These are phyloP conservation scores for Trifolium subterraneum DNA, from an alignment of 306 rosid species.

Conservation along the genomic window DNA sequence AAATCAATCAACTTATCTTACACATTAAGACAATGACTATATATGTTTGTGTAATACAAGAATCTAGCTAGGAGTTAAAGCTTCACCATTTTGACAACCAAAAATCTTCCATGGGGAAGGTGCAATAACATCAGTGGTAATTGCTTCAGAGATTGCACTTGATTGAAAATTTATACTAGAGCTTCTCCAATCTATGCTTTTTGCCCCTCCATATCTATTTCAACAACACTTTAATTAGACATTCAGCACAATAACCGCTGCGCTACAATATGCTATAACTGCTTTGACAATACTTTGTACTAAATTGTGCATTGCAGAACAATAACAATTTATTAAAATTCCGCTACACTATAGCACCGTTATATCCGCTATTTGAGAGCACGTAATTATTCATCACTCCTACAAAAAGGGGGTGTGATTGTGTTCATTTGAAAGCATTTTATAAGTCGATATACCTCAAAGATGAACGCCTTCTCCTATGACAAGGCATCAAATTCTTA, in stretches of 20 bases:
- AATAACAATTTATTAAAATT: background rate
- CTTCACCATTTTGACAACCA: constrained; percentile 89
- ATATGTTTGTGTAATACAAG: constrained; percentile 29
- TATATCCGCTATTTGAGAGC: background rate
- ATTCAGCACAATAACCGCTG: background rate
- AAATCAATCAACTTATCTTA: constrained; percentile 29
- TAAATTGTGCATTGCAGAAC: background rate
- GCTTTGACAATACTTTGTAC: background rate
- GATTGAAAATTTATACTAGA: constrained; percentile 60
- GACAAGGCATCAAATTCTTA: constrained; percentile 48
- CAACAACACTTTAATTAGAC: constrained; percentile 16
- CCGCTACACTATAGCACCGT: background rate
- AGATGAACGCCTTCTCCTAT: constrained; percentile 51
- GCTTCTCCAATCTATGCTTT: constrained; percentile 49
- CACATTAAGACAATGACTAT: constrained; percentile 26
- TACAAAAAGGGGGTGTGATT: background rate
- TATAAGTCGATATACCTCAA: constrained; percentile 56
- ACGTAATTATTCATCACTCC: background rate
- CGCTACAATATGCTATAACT: no score
- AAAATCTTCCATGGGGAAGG: constrained; percentile 95
- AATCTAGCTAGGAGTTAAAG: constrained; percentile 24
- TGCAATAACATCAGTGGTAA: constrained; percentile 79
- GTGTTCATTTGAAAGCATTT: constrained; percentile 12
- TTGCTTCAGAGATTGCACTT: constrained; percentile 58
- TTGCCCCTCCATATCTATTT: constrained; percentile 66